A percentile compares a stretch with the other conserved stretches of the same genome.
These are phyloP conservation scores for Monilinia polystroma DNA, from an alignment of 2,329 filamentous ascomycete genomes.

Conservation along the genomic window DNA sequence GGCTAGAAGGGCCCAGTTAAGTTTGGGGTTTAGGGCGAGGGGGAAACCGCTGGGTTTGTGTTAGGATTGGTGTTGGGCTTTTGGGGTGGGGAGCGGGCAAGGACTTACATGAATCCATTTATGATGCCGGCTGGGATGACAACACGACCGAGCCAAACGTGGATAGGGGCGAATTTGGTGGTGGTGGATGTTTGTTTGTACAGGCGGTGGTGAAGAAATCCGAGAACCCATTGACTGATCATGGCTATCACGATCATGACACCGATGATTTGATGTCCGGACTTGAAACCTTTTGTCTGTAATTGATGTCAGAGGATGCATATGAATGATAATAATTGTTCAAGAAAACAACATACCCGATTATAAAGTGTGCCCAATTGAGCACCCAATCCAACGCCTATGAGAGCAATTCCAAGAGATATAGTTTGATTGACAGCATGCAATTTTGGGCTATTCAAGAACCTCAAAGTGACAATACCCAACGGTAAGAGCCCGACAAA, in stretches of 20 bases:
- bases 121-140: constrained; percentile 53
- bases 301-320: constrained; percentile 18
- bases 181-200: constrained; percentile 51
- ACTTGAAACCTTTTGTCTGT: constrained; percentile 53
- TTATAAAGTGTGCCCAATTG: constrained; percentile 51
- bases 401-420: constrained; percentile 49
- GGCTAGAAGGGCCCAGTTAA: constrained; percentile 50
- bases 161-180: constrained; percentile 52
- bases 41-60: constrained; percentile 51
- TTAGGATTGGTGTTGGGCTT: neutral
- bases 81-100: neutral
- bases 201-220: constrained; percentile 55
- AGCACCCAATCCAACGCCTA: constrained; percentile 55
- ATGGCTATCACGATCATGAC: constrained; percentile 53
- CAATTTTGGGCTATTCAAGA: constrained; percentile 53
- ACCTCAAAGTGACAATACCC: constrained; percentile 53
- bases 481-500: constrained; percentile 57
- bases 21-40: constrained; percentile 52
- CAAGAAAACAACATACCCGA: constrained; percentile 48
- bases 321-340: neutral
- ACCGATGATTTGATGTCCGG: constrained; percentile 59
- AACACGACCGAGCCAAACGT: constrained; percentile 57
- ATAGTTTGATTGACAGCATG: constrained; percentile 55
- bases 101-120: constrained; percentile 56
- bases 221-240: constrained; percentile 54